Base-by-base conservation (phyloP, 352 stramenopile genomes). In the Phytophthora megakarya region DNA sequence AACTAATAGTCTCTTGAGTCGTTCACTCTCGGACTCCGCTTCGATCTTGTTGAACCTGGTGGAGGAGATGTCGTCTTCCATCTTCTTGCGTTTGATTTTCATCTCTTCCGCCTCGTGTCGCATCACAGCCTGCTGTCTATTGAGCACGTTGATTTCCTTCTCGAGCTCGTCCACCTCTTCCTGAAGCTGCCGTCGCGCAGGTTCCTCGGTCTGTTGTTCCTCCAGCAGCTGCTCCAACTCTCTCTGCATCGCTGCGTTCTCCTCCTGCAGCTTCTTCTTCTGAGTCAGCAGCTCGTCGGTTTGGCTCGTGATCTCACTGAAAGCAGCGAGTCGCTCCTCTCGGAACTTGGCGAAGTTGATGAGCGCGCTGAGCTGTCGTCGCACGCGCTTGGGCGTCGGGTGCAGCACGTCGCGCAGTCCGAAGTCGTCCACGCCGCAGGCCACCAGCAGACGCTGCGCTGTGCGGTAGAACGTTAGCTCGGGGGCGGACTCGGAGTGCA, bases 281-380 rank as follows among this genome's bases (percentile, higher is more conserved):
- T 73, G 62, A 45, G 63, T 63, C n/a, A 80, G 52, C 33, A 84
- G 53, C 46, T 78, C 63, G 37, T 95, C 86, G 3, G 90, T 88
- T 59, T 94, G 72, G n/a, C 81, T 73, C 28, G 76, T 92, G 33
- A 97, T 73, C 15, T 96, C 78, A 5, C 68, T 73, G 60, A 98
- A 98, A 13, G 93, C 70, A 1, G 67, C 69, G 22, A 98, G 61
- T 11, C 93, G 89, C 62, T 99, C 96, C 55, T 99, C 93, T 16
- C 95, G 81, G 71, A 98, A 99, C 69, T 98, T 98, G 51, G 92
- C 81, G 75, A 99, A 98, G 81, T 99, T 99, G 64, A 99, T 98
- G 39, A 98, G 86, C 21, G 95, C 97, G 58, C 92, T 98, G 30
- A 99, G 80, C 65, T 99, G 94, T 0, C 86, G 74, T 12, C 90